Base-by-base conservation (phyloP, 2,329 filamentous ascomycete species). In the Hirsutella thompsonii region DNA sequence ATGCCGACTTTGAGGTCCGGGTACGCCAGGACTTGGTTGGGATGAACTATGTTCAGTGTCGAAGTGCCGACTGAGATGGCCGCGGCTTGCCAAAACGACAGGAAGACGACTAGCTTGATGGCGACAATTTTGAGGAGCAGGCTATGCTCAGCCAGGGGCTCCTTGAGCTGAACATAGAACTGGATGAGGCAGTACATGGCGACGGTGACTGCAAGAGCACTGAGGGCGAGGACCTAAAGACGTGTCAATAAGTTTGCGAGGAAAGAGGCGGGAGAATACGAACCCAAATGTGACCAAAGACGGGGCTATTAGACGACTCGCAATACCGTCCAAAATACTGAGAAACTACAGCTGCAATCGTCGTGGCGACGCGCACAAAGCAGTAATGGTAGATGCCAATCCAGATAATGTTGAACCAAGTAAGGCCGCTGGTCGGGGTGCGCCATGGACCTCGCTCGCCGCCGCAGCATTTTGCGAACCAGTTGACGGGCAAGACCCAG, bases 111-210 rank as follows among this genome's bases (percentile, higher is more conserved):
- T 21, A 93, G 71, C 61, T 94, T 94, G 63, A 94, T 92, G 53
- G 85, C 83, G 18, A 87, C 56, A 20, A 94, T 79, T 60, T 94
- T 94, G 48, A 90, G 61, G 49, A 90, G 82, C 0, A 86, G 83
- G 16, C 66, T 70, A 55, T 93, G 76, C 41, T 80, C 72, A 8
- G 71, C 69, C 20, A 94, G 69, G 44, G 84, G 75, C 1, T 69
- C 62, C 47, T 76, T 79, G 36, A 92, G 68, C 58, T 93, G 85
- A 23, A 83, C 59, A 59, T 94, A 94, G 59, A 92, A 92, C 52
- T 94, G 86, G 47, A 93, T 79, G 35, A 94, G 62, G 56, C 83
- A 89, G 64, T 84, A 92, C 83, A 94, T 93, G 44, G 88, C 87
- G 43, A 93, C 74, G 0, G 81, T 76, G 32, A 93, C 84, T 2